Percentiles rank a stretch among this genome's conserved stretches.
Evolutionary conservation across 257 asterid genomes (phyloP).

Genomic region (Ajuga chamaepitys): DNA sequence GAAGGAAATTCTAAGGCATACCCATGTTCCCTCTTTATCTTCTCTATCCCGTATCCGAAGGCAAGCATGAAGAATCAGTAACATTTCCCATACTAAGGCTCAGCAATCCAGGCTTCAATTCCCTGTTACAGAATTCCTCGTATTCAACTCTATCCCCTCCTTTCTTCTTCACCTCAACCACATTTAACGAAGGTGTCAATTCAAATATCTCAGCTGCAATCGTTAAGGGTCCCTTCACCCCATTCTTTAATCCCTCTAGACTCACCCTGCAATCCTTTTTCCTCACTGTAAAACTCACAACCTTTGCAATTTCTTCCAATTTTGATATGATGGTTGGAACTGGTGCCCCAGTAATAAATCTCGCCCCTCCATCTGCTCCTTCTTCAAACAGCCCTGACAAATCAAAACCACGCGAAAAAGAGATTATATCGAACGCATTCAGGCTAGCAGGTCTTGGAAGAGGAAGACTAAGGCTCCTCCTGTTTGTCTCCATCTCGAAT

Average conservation of each 20-base stretch:
- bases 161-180: slow-evolving; percentile 83
- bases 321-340: slow-evolving; percentile 62
- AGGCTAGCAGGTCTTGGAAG: slow-evolving; percentile 84
- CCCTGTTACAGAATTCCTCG: slow-evolving; percentile 66
- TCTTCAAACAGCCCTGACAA: slow-evolving; percentile 88
- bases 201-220: slow-evolving; percentile 92
- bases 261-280: slow-evolving; percentile 85
- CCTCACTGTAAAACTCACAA: slow-evolving; percentile 82
- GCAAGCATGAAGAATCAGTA: slow-evolving; percentile 32
- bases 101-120: slow-evolving; percentile 65
- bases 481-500: slow-evolving; percentile 44
- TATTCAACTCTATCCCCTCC: slow-evolving; percentile 74
- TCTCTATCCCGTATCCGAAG: slow-evolving; percentile 52
- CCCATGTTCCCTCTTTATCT: slow-evolving; percentile 24
- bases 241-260: slow-evolving; percentile 73
- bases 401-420: slow-evolving; percentile 83
- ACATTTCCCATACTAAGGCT: slow-evolving; percentile 33
- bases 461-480: slow-evolving; percentile 43
- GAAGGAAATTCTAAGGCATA: slow-evolving; percentile 15
- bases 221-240: slow-evolving; percentile 88
- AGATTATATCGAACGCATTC: slow-evolving; percentile 88
- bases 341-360: slow-evolving; percentile 76
- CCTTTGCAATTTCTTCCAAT: slow-evolving; percentile 85
- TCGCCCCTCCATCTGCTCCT: slow-evolving; percentile 54
- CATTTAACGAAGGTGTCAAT: slow-evolving; percentile 76